These are phyloP conservation scores for Talaromyces thailandensis DNA, from an alignment of 495 filamentous ascomycete genomes.

Conservation along the genomic window DNA sequence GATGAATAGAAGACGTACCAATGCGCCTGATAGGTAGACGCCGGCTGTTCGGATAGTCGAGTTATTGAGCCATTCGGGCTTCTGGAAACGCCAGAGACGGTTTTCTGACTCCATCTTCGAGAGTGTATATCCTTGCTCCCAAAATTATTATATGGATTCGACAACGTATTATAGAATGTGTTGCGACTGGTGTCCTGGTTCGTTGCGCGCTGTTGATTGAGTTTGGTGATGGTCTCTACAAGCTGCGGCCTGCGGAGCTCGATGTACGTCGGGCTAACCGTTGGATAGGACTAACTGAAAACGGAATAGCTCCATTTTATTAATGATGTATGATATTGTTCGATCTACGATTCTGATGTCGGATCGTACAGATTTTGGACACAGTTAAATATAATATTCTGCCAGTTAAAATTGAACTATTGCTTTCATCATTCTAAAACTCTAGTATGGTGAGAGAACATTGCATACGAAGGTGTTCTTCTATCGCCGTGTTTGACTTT, in stretches of 20 bases:
- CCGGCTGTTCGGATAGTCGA: slow-evolving; percentile 70
- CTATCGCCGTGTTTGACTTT: not conserved
- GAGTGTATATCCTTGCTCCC: not conserved
- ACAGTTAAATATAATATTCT: not conserved
- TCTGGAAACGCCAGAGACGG: slow-evolving; percentile 68
- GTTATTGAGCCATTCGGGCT: slow-evolving; percentile 86
- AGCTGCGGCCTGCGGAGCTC: not conserved
- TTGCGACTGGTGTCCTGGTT: not conserved
- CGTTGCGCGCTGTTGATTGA: not conserved
- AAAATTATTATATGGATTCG: not conserved
- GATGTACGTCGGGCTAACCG: not conserved
- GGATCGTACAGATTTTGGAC: not conserved
- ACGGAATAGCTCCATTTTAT: not conserved
- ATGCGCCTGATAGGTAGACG: slow-evolving; percentile 76
- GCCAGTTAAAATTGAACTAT: not conserved
- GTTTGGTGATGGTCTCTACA: not conserved
- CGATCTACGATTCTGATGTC: not conserved
- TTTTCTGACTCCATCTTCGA: slow-evolving; percentile 25
- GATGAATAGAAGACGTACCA: slow-evolving; percentile 48
- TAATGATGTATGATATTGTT: not conserved
- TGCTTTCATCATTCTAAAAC: not conserved
- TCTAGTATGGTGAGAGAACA: not conserved
- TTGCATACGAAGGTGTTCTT: not conserved
- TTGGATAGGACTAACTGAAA: not conserved
- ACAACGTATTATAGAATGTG: not conserved